phyloP scores from a whole-genome alignment of 139 green algal genomes.

The Gonium pectorale region DNA sequence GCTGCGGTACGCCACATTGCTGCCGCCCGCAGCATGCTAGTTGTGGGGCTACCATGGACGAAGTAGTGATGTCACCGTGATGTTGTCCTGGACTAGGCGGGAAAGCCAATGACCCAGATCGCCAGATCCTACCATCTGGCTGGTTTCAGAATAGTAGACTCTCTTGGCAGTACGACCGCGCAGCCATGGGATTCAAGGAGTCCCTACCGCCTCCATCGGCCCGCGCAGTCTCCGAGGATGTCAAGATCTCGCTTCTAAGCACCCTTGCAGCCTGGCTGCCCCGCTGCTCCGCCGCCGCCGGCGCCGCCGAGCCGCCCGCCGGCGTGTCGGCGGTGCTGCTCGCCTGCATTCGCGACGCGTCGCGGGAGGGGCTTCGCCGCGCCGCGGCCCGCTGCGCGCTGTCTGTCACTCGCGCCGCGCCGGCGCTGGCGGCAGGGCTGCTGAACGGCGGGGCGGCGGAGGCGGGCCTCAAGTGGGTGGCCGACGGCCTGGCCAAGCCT shows the following conservation, averaged over 20 bases:
- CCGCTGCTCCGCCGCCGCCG: not conserved
- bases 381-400: slow-evolving; percentile 3
- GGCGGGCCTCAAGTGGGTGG: slow-evolving; percentile 50
- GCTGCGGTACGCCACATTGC: too few relatives aligned
- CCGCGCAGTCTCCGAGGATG: slow-evolving; percentile 57
- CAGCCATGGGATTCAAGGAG: too few relatives aligned
- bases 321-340: slow-evolving; percentile 32
- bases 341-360: slow-evolving; percentile 1
- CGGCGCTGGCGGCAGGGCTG: not conserved
- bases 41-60: too few relatives aligned
- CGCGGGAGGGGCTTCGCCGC: slow-evolving; percentile 15
- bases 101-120: too few relatives aligned
- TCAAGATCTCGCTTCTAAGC: slow-evolving; percentile 59
- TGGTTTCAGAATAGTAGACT: too few relatives aligned
- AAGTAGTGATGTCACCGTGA: too few relatives aligned
- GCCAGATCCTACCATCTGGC: too few relatives aligned
- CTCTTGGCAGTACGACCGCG: too few relatives aligned
- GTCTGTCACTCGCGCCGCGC: not conserved
- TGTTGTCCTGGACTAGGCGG: too few relatives aligned
- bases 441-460: slow-evolving; percentile 4
- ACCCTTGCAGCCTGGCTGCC: slow-evolving; percentile 69
- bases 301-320: not conserved
- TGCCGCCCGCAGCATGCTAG: too few relatives aligned
- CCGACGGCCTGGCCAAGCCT: slow-evolving; percentile 67
- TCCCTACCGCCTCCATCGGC: too few relatives aligned